A percentile compares a stretch with the other conserved stretches of the same genome.
Conservation (phyloP, 352 stramenopile species). For the Stephanocyclus meneghinianus region DNA sequence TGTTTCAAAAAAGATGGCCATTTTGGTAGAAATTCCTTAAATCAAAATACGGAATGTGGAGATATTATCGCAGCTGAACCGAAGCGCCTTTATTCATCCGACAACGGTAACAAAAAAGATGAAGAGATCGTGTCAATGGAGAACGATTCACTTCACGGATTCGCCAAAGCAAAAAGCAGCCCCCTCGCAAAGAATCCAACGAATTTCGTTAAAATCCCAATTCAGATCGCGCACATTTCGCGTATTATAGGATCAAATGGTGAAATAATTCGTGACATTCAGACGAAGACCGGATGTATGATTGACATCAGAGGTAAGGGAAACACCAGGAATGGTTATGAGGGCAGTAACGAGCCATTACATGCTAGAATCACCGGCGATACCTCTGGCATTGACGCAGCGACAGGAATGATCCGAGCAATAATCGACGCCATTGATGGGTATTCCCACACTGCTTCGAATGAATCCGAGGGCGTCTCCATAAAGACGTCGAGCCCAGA, state of each 20-base stretch:
- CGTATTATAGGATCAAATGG: not conserved
- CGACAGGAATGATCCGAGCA: not conserved
- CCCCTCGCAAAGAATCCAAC: not conserved
- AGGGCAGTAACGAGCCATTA: not conserved
- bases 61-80: no score
- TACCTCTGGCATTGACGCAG: not conserved
- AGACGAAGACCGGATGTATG: not conserved
- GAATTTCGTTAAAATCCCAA: not conserved
- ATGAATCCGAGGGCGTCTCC: no score
- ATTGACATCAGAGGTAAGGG: not conserved
- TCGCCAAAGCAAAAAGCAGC: not conserved
- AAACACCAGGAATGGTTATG: not conserved
- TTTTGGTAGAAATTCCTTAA: not conserved
- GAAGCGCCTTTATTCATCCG: no score
- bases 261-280: not conserved
- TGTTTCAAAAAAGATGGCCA: not conserved
- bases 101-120: no score
- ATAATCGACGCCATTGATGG: not conserved
- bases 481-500: no score
- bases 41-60: no score
- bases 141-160: not conserved
- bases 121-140: not conserved
- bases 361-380: not conserved
- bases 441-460: not conserved
- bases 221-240: not conserved